Evolutionary conservation across 805 yeast species (phyloP).

Genomic region (Maudiozyma turicensis): DNA sequence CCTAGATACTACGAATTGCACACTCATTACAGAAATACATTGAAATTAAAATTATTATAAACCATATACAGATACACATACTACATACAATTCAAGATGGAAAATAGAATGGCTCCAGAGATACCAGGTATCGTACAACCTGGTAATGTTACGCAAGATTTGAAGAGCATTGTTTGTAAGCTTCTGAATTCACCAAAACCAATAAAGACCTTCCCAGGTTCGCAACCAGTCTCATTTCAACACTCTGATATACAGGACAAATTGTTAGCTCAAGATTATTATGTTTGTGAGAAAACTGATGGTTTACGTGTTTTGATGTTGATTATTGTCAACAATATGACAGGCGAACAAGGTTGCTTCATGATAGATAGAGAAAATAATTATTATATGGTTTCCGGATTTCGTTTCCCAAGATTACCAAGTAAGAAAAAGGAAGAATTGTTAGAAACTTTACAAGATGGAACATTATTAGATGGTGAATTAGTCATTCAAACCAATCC

Average conservation of each 20-base stretch:
- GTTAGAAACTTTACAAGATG: conserved; percentile 57
- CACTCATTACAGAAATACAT: no score
- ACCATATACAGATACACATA: background rate
- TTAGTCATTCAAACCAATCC: conserved; percentile 62
- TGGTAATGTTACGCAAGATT: conserved; percentile 55
- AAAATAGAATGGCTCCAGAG: conserved; percentile 52
- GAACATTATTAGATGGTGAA: conserved; percentile 91
- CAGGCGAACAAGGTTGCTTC: conserved; percentile 80
- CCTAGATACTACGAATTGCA: no score
- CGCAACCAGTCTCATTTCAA: conserved; percentile 91
- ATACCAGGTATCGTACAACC: conserved; percentile 82
- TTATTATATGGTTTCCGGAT: conserved; percentile 67
- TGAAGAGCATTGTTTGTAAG: conserved; percentile 58
- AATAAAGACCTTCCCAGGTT: conserved; percentile 61
- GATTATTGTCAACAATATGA: conserved; percentile 50
- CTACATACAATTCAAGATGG: conserved; percentile 11
- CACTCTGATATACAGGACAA: conserved; percentile 57
- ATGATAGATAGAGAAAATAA: conserved; percentile 84
- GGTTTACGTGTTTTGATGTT: conserved; percentile 80
- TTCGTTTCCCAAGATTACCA: conserved; percentile 67
- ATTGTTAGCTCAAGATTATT: conserved; percentile 64
- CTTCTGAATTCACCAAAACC: conserved; percentile 46
- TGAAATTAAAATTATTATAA: no score
- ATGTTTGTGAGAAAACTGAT: conserved; percentile 93
- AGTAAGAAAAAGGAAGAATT: conserved; percentile 25